Conservation (phyloP, 208 protist species). For the Trypanosoma vivax region DNA sequence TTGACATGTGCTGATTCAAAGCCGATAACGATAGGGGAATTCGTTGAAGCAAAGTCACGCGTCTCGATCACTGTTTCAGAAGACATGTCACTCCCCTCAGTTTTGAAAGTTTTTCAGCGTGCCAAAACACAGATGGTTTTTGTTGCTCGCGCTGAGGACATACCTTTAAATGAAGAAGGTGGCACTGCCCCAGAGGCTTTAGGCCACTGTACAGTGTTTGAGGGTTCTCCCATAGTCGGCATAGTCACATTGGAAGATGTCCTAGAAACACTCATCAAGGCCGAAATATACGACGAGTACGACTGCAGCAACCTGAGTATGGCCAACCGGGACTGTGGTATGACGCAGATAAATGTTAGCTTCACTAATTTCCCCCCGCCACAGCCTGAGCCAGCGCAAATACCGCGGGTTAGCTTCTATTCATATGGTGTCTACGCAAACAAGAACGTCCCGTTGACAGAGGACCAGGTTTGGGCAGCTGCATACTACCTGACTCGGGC, state of each 20-base stretch:
- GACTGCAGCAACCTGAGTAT: slow-evolving; percentile 25
- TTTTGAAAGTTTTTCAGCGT: slow-evolving; percentile 81
- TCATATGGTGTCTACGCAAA: slow-evolving; percentile 76
- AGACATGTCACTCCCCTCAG: slow-evolving; percentile 51
- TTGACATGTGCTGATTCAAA: background rate
- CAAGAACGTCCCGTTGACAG: slow-evolving; percentile 37
- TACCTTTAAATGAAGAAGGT: background rate
- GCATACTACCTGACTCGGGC: slow-evolving; percentile 76
- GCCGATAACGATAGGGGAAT: slow-evolving; percentile 55
- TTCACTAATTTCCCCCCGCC: slow-evolving; percentile 12
- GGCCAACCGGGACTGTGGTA: background rate
- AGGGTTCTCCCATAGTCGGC: slow-evolving; percentile 32
- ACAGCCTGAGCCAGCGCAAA: slow-evolving; percentile 38
- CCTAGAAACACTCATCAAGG: slow-evolving; percentile 76
- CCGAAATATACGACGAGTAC: slow-evolving; percentile 89
- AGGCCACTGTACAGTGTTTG: background rate
- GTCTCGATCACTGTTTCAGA: slow-evolving; percentile 50
- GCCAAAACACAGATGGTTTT: slow-evolving; percentile 81
- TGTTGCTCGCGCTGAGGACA: slow-evolving; percentile 36
- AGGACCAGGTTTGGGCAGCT: slow-evolving; percentile 81
- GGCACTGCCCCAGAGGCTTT: background rate
- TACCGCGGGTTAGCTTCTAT: slow-evolving; percentile 81
- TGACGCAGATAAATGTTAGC: background rate
- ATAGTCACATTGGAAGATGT: slow-evolving; percentile 87
- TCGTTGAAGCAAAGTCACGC: slow-evolving; percentile 61